Conservation (phyloP, 2,329 filamentous ascomycete species). For the Alternaria sp. region DNA sequence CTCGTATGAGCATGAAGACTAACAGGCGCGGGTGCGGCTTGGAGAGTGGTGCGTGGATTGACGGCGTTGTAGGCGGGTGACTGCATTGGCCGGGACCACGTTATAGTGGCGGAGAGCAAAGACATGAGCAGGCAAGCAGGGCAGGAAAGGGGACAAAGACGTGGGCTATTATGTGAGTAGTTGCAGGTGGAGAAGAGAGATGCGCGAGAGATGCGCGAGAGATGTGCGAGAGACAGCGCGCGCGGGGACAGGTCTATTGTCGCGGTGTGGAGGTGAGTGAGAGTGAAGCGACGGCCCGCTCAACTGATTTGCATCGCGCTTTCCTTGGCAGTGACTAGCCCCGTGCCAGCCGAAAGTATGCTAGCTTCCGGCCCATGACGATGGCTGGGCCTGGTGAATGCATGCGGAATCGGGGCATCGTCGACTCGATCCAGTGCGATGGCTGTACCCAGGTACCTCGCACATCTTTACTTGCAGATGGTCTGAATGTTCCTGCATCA, state of each 20-base stretch:
- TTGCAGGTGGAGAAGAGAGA: slow-evolving; percentile 13
- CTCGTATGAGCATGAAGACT: slow-evolving; percentile 14
- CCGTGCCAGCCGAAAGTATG: slow-evolving; percentile 10
- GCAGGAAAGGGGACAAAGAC: slow-evolving; percentile 8
- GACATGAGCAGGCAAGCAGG: slow-evolving; percentile 35
- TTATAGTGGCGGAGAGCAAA: slow-evolving; percentile 39
- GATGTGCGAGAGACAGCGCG: slow-evolving; percentile 3
- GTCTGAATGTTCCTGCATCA: slow-evolving; percentile 95
- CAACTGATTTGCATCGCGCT: slow-evolving; percentile 22
- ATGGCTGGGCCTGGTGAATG: slow-evolving; percentile 28
- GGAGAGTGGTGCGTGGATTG: slow-evolving; percentile 54
- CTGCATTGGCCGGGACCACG: slow-evolving; percentile 42
- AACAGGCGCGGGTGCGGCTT: slow-evolving; percentile 33
- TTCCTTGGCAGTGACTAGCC: slow-evolving; percentile 19
- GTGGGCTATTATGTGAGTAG: slow-evolving; percentile 29
- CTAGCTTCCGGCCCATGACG: slow-evolving; percentile 32
- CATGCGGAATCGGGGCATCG: slow-evolving; percentile 11
- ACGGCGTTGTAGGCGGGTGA: slow-evolving; percentile 58
- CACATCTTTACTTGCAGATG: slow-evolving; percentile 31
- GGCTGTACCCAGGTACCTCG: slow-evolving; percentile 25
- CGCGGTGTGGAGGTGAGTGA: slow-evolving; percentile 22
- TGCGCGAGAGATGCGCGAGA: neutral
- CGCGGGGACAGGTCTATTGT: slow-evolving; percentile 14
- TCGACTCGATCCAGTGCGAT: slow-evolving; percentile 18
- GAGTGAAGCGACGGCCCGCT: slow-evolving; percentile 31